phyloP scores from a whole-genome alignment of 805 yeast species.

The Sugiyamaella floridensis region DNA sequence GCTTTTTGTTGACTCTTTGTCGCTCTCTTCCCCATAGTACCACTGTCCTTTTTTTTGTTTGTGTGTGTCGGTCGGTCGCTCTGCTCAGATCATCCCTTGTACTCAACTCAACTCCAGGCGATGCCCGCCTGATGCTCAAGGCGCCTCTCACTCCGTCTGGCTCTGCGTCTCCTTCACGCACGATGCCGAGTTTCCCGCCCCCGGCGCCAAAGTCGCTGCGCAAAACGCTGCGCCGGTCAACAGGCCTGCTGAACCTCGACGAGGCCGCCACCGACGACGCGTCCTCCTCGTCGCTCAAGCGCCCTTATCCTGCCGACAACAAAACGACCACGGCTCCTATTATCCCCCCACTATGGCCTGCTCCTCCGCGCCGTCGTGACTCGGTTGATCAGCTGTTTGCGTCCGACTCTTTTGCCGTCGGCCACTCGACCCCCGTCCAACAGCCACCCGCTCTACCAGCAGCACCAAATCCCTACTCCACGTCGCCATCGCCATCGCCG shows the following conservation, averaged over 20 bases:
- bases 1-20: too few relatives aligned
- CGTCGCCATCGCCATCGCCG: constrained; percentile 18
- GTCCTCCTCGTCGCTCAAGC: constrained; percentile 5
- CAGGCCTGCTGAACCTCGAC: constrained; percentile 36
- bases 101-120: too few relatives aligned
- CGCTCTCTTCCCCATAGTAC: too few relatives aligned
- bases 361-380: constrained; percentile 8
- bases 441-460: neutral
- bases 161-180: neutral
- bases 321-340: neutral
- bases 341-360: neutral
- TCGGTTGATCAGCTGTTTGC: constrained; percentile 13
- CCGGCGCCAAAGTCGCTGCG: constrained; percentile 4
- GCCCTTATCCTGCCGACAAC: constrained; percentile 4
- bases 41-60: too few relatives aligned
- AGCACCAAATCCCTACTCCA: constrained; percentile 9
- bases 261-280: constrained; percentile 26
- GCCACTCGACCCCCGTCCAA: constrained; percentile 5
- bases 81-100: too few relatives aligned
- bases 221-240: constrained; percentile 32
- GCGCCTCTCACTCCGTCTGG: neutral
- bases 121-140: neutral
- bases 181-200: neutral
- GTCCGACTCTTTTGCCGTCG: neutral
- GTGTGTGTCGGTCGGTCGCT: too few relatives aligned